Evolutionary conservation across 164 flowering plant species (phyloP), one percentile per base, ranked within the genome.

Genomic region (Dillenia turbinata): DNA sequence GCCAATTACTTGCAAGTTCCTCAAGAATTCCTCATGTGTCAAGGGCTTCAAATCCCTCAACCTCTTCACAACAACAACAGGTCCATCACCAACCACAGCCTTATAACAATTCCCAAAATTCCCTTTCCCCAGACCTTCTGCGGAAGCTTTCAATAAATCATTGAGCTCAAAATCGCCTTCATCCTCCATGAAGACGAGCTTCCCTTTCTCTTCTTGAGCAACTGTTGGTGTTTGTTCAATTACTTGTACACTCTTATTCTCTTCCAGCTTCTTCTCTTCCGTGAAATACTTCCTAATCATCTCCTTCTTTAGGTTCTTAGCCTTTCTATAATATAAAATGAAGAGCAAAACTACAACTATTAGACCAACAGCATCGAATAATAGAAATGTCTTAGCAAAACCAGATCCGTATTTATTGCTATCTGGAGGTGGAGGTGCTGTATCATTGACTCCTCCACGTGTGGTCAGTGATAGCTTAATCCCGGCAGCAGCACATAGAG

Each of bases 81-180:
- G 47, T 9, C 83, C 75, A 17, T 56, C 72, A 10, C 66, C 68
- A 47, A 87, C 16, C 52, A 12, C 52, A 17, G 82, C 96, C 73
- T 77, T 84, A 43, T 85, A 89, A 49, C 66, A 57, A 47, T 74
- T 70, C 9, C 89, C 91, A 9, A 84, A 81, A 40, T 67, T 79
- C 17, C 91, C 93, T 46, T 74, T 82, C 0, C 93, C 89, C 61
- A 87, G 52, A 3, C 79, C 87, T 59, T 85, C 87, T 0, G 96
- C 88, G 0, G 93, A 78, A 40, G 96, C 88, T 68, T 69, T 81
- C 45, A 86, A 54, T 24, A 90, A 81, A 76, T 75, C 88, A 12
- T 51, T 45, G 10, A 89, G 75, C 17, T 83, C 83, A 17, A 89
- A 81, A 1, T 12, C 54, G 1, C 15, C 54, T n/a, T 52, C 75